phyloP scores from a whole-genome alignment of 768 basidiomycete species.

The Psilocybe sp. region DNA sequence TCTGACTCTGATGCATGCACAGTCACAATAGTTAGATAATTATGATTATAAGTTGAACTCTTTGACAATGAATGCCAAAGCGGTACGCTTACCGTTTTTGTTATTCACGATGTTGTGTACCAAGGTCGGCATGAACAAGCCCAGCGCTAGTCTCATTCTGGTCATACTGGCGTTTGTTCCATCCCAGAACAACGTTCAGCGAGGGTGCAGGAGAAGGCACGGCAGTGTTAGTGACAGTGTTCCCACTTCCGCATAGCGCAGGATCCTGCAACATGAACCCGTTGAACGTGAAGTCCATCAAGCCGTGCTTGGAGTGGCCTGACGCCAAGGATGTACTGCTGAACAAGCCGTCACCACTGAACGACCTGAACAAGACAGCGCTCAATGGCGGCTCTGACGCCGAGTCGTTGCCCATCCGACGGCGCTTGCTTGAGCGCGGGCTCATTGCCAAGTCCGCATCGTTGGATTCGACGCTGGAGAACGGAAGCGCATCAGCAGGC shows the following conservation, averaged over 20 bases:
- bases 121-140: no score
- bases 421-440: slow-evolving; percentile 59
- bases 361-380: slow-evolving; percentile 62
- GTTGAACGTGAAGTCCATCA: slow-evolving; percentile 68
- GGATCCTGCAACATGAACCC: slow-evolving; percentile 42
- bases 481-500: slow-evolving; percentile 52
- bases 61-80: no score
- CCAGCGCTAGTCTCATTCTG: no score
- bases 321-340: slow-evolving; percentile 48
- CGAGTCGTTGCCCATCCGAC: slow-evolving; percentile 66
- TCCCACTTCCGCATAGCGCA: slow-evolving; percentile 52
- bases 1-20: no score
- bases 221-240: no score
- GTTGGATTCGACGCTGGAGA: slow-evolving; percentile 42
- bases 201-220: no score
- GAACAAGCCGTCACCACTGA: slow-evolving; percentile 53
- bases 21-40: no score
- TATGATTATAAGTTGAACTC: no score
- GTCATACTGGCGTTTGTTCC: no score
- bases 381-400: slow-evolving; percentile 55
- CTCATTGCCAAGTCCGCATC: slow-evolving; percentile 41
- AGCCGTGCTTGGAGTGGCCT: slow-evolving; percentile 54
- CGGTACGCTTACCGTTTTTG: no score
- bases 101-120: no score
- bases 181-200: no score